phyloP scores from a whole-genome alignment of 495 filamentous ascomycete genomes.

The Aspergillus olivimuriae region DNA sequence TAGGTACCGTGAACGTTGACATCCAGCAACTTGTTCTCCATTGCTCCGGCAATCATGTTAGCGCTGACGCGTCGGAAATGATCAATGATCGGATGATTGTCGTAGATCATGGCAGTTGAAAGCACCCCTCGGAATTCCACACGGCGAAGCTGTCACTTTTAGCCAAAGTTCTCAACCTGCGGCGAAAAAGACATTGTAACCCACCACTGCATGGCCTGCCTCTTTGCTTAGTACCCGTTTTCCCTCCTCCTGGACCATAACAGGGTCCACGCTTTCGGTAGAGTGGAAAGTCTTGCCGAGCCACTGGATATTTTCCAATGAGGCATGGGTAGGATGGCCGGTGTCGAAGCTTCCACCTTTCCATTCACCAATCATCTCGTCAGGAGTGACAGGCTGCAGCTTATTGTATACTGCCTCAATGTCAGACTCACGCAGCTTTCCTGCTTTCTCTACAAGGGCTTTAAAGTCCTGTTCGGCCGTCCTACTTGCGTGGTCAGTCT shows the following conservation, averaged over 20 bases:
- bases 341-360: conserved; percentile 20
- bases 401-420: conserved; percentile 11
- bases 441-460: too few species aligned
- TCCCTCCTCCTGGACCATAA: conserved; percentile 18
- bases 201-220: background rate
- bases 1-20: conserved; percentile 8
- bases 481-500: too few species aligned
- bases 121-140: conserved; percentile 17
- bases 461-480: too few species aligned
- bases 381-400: conserved; percentile 2
- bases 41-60: conserved; percentile 21
- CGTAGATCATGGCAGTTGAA: conserved; percentile 25
- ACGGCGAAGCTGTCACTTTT: conserved; percentile 14
- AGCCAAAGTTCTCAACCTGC: background rate
- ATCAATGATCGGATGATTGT: conserved; percentile 24
- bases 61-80: conserved; percentile 23
- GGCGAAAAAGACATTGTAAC: background rate
- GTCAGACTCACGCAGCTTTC: too few species aligned
- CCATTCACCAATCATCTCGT: conserved; percentile 18
- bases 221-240: conserved; percentile 10
- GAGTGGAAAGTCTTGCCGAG: conserved; percentile 22
- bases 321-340: conserved; percentile 16
- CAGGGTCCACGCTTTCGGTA: conserved; percentile 24
- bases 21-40: conserved; percentile 24
- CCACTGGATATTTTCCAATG: conserved; percentile 15